Percentiles rank a stretch among this genome's conserved stretches.
Evolutionary conservation across 371 early-diverging fungal genomes (phyloP).

Genomic region (Syncephalastrum racemosum): DNA sequence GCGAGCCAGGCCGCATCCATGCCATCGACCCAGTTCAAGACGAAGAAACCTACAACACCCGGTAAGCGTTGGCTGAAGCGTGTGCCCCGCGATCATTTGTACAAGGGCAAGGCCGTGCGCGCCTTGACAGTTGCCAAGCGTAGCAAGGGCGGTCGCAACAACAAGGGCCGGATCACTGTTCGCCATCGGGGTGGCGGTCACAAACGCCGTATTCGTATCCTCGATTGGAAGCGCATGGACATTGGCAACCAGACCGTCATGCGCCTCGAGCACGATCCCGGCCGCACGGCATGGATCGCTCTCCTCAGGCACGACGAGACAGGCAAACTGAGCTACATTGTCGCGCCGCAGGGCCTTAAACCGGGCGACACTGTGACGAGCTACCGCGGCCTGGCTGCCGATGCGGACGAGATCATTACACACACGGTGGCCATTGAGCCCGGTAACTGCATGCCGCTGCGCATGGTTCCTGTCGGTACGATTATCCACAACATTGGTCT

Average conservation of each 20-base stretch:
- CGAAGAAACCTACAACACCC: conserved; percentile 89
- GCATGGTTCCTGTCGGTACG: conserved; percentile 93
- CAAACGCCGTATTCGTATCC: conserved; percentile 82
- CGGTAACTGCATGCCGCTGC: conserved; percentile 91
- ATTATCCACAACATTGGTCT: conserved; percentile 87
- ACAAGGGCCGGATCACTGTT: conserved; percentile 89
- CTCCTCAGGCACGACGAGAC: conserved; percentile 78
- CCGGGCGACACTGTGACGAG: conserved; percentile 61
- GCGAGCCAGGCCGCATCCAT: conserved; percentile 25
- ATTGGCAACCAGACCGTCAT: conserved; percentile 82
- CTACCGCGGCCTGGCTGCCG: conserved; percentile 22
- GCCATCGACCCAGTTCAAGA: conserved; percentile 74
- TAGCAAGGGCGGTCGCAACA: conserved; percentile 86
- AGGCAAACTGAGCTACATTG: conserved; percentile 80
- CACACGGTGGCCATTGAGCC: conserved; percentile 71
- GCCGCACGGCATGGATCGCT: conserved; percentile 91
- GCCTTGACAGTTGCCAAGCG: conserved; percentile 83
- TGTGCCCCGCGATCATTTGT: conserved; percentile 87
- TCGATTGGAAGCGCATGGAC: conserved; percentile 84
- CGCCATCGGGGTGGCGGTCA: conserved; percentile 96
- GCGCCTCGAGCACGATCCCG: conserved; percentile 95
- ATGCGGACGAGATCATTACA: conserved; percentile 41
- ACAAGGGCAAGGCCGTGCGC: conserved; percentile 87
- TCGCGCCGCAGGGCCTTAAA: conserved; percentile 78
- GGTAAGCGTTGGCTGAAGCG: conserved; percentile 88